These are phyloP conservation scores for Dactylonectria estremocensis DNA, from an alignment of 2,329 filamentous ascomycete genomes.

Conservation along the genomic window DNA sequence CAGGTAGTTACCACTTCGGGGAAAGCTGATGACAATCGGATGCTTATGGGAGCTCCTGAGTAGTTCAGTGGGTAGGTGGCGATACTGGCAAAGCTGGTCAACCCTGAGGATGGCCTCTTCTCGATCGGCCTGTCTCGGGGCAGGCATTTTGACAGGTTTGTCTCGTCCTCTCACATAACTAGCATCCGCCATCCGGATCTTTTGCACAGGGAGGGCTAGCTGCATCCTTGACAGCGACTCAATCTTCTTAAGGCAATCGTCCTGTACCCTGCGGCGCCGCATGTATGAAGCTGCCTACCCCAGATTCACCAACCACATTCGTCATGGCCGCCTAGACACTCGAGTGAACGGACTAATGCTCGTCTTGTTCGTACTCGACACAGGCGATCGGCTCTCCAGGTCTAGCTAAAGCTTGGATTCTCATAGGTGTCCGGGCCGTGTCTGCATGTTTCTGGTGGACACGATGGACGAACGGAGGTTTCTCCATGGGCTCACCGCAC, in stretches of 20 bases:
- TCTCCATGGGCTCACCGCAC: conserved; percentile 19
- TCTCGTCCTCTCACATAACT: conserved; percentile 23
- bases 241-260: conserved; percentile 6
- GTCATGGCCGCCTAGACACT: conserved; percentile 23
- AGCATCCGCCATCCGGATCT: background rate
- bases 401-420: conserved; percentile 29
- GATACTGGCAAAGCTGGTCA: conserved; percentile 9
- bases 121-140: conserved; percentile 25
- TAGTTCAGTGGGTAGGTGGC: conserved; percentile 22
- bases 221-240: background rate
- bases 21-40: background rate
- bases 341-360: background rate
- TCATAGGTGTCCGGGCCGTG: conserved; percentile 22
- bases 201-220: background rate
- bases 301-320: conserved; percentile 23
- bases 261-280: conserved; percentile 12
- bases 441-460: conserved; percentile 32
- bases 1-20: background rate
- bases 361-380: conserved; percentile 14
- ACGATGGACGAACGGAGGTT: conserved; percentile 26
- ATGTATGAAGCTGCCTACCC: conserved; percentile 26
- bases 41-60: background rate
- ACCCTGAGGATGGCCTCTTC: conserved; percentile 13
- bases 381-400: conserved; percentile 29
- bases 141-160: conserved; percentile 21